These are phyloP conservation scores for Stylonectria norvegica DNA, from an alignment of 2,329 filamentous ascomycete genomes.

Conservation along the genomic window DNA sequence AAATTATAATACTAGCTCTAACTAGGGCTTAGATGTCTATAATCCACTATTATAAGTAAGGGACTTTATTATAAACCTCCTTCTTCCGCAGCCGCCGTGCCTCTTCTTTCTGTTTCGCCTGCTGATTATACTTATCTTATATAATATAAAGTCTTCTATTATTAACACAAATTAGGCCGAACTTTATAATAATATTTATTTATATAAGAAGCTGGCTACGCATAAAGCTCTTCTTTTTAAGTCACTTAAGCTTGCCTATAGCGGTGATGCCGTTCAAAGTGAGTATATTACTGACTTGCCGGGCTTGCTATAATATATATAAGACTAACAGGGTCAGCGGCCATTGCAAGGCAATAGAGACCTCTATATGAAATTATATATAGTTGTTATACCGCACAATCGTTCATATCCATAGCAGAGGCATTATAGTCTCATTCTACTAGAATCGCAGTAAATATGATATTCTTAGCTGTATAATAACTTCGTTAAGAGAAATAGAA, in stretches of 20 bases:
- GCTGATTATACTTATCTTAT: background rate
- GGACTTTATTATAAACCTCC: background rate
- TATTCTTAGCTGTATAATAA: too few relatives aligned
- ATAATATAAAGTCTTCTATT: background rate
- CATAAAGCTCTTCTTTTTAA: background rate
- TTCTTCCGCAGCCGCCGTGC: background rate
- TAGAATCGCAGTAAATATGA: background rate
- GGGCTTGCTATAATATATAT: background rate
- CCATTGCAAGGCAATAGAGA: background rate
- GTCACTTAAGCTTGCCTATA: background rate
- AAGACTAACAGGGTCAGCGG: background rate
- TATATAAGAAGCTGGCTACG: background rate
- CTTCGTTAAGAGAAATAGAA: too few relatives aligned
- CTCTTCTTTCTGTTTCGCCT: background rate
- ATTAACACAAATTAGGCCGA: background rate
- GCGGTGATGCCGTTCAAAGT: background rate
- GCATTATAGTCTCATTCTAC: background rate
- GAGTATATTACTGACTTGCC: background rate
- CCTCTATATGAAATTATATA: background rate
- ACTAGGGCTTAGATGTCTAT: too few relatives aligned
- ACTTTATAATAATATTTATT: background rate
- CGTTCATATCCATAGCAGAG: constrained; percentile 1
- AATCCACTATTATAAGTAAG: background rate
- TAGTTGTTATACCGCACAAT: background rate
- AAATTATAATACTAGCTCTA: too few relatives aligned